A percentile compares a stretch with the other conserved stretches of the same genome.
phyloP scores from a whole-genome alignment of 2,329 filamentous ascomycete genomes.

The Hirsutella thompsonii region DNA sequence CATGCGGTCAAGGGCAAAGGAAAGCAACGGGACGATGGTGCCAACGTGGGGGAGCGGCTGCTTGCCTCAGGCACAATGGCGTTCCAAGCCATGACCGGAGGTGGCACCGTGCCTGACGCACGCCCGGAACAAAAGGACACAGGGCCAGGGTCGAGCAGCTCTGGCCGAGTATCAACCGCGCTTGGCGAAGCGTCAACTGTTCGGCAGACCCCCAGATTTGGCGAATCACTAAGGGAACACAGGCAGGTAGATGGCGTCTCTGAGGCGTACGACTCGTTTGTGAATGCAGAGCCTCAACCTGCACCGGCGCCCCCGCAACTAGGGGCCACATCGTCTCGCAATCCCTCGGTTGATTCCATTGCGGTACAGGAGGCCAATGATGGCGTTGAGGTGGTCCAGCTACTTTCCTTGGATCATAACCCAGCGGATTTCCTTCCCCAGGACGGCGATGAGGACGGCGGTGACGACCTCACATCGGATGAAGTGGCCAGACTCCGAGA shows the following conservation, averaged over 20 bases:
- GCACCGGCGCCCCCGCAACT: neutral
- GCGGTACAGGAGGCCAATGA: conserved; percentile 17
- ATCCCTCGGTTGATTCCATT: conserved; percentile 8
- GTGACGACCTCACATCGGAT: conserved; percentile 13
- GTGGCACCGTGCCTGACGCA: conserved; percentile 6
- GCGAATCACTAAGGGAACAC: neutral
- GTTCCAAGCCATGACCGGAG: conserved; percentile 11
- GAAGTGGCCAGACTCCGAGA: conserved; percentile 20
- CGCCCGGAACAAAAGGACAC: conserved; percentile 10
- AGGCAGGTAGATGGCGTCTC: neutral
- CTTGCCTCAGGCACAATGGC: conserved; percentile 14
- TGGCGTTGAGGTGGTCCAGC: conserved; percentile 19
- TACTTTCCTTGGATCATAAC: conserved; percentile 18
- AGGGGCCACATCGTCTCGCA: neutral
- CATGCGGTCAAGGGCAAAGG: conserved; percentile 6
- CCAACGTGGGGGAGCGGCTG: conserved; percentile 11
- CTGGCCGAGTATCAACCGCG: neutral
- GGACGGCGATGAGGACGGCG: conserved; percentile 10
- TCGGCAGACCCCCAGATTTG: neutral
- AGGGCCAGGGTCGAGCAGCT: neutral
- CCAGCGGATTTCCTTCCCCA: conserved; percentile 10
- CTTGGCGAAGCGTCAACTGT: conserved; percentile 1
- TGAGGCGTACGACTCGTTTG: conserved; percentile 2
- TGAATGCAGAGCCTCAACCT: neutral
- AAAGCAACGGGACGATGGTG: conserved; percentile 3